These are phyloP conservation scores for Sugiyamaella americana DNA, from an alignment of 805 yeast species.

Conservation along the genomic window DNA sequence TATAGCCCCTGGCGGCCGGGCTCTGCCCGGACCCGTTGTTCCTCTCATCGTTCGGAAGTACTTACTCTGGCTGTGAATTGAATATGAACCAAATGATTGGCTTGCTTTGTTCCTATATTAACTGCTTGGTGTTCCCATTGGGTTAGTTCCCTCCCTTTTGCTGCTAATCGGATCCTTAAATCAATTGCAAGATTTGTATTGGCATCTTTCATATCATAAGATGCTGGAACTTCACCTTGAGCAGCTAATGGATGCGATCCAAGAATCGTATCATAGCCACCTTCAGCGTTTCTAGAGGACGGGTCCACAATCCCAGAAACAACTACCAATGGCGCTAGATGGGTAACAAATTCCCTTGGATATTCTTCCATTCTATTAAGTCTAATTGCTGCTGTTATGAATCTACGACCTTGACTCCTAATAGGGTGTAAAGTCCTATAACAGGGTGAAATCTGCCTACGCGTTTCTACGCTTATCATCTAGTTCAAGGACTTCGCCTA, in stretches of 20 bases:
- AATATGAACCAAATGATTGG: conserved; percentile 16
- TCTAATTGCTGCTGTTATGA: too few relatives aligned
- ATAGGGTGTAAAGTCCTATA: too few relatives aligned
- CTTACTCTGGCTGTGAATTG: conserved; percentile 16
- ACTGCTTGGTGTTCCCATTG: conserved; percentile 18
- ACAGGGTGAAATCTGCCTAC: too few relatives aligned
- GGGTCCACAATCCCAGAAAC: too few relatives aligned
- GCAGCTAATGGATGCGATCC: conserved; percentile 11
- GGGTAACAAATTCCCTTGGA: conserved; percentile 16
- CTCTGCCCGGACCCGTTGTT: background rate
- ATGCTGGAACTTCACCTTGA: conserved; percentile 12
- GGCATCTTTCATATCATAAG: background rate
- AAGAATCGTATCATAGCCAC: too few relatives aligned
- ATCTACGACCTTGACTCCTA: too few relatives aligned
- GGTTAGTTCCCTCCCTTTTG: conserved; percentile 14
- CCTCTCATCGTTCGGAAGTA: background rate
- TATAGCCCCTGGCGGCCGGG: too few relatives aligned
- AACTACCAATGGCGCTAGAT: conserved; percentile 17
- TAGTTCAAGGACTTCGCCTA: too few relatives aligned
- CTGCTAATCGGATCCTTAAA: conserved; percentile 11
- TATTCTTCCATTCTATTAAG: conserved; percentile 11
- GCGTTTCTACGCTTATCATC: too few relatives aligned
- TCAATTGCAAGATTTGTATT: conserved; percentile 13
- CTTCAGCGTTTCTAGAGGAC: background rate
- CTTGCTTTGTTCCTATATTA: conserved; percentile 14